Percentiles rank a stretch among this genome's conserved stretches.
phyloP scores from a whole-genome alignment of 208 protist species.

The Crithidia sp. region DNA sequence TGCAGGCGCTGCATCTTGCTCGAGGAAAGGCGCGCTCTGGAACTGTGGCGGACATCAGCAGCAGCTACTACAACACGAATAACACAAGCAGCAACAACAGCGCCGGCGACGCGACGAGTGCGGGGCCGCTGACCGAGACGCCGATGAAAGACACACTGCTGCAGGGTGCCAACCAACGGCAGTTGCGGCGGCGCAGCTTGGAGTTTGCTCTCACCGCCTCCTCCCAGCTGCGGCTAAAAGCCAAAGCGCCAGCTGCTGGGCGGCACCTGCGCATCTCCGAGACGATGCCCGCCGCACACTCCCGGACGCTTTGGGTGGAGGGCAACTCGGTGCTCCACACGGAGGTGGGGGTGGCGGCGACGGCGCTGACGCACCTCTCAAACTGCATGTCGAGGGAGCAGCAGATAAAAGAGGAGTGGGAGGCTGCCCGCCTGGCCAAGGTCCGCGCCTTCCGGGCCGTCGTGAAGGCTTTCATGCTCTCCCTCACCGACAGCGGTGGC shows the following conservation, averaged over 20 bases:
- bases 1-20: conserved; percentile 21
- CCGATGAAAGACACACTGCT: conserved; percentile 14
- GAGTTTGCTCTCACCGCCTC: conserved; percentile 23
- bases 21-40: not conserved
- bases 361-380: conserved; percentile 57
- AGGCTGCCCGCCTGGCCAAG: conserved; percentile 54
- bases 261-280: conserved; percentile 24
- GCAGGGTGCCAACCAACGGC: not conserved
- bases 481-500: conserved; percentile 29
- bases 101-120: not conserved
- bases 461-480: conserved; percentile 62
- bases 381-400: conserved; percentile 67
- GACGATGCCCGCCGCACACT: not conserved
- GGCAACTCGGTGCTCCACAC: conserved; percentile 69
- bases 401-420: conserved; percentile 63
- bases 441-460: conserved; percentile 71
- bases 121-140: not conserved
- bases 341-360: conserved; percentile 47
- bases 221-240: conserved; percentile 13
- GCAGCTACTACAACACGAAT: not conserved
- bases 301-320: conserved; percentile 64
- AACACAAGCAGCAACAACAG: not conserved
- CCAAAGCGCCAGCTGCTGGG: not conserved
- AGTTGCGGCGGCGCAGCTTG: conserved; percentile 2
- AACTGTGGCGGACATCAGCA: not conserved